Evolutionary conservation across 225 moss, liverwort and hornwort species (phyloP).

Genomic region (Pseudoscleropodium purum): DNA sequence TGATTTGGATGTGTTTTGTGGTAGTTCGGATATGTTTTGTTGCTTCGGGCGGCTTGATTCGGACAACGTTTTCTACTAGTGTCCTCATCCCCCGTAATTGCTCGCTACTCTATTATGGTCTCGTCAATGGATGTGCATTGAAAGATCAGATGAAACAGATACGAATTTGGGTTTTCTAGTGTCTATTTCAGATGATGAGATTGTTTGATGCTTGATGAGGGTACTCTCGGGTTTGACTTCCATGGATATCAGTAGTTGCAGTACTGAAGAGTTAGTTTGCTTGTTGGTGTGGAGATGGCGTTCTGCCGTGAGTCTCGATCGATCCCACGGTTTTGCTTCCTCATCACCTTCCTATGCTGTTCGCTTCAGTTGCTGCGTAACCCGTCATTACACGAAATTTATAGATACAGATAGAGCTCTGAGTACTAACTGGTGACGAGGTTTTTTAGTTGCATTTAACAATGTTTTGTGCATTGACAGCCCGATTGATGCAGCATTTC

Average conservation of each 20-base stretch:
- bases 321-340: not conserved
- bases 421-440: not conserved
- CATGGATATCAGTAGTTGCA: not conserved
- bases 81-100: not conserved
- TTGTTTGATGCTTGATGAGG: not conserved
- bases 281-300: not conserved
- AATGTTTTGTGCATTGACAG: not conserved
- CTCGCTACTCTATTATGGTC: not conserved
- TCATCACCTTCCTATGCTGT: not conserved
- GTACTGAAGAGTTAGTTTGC: not conserved
- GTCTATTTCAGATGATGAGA: not conserved
- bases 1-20: not conserved
- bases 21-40: not conserved
- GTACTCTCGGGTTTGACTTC: not conserved
- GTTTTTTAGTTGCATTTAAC: not conserved
- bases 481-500: slow-evolving; percentile 10
- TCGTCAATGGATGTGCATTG: not conserved
- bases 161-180: not conserved
- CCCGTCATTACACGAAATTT: not conserved
- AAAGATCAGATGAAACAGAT: not conserved
- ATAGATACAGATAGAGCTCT: not conserved
- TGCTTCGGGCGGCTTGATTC: not conserved
- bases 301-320: not conserved
- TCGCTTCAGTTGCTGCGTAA: not conserved
- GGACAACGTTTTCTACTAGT: no score